Base-by-base conservation (phyloP, 2,329 filamentous ascomycete genomes). In the Fusarium sp. region DNA sequence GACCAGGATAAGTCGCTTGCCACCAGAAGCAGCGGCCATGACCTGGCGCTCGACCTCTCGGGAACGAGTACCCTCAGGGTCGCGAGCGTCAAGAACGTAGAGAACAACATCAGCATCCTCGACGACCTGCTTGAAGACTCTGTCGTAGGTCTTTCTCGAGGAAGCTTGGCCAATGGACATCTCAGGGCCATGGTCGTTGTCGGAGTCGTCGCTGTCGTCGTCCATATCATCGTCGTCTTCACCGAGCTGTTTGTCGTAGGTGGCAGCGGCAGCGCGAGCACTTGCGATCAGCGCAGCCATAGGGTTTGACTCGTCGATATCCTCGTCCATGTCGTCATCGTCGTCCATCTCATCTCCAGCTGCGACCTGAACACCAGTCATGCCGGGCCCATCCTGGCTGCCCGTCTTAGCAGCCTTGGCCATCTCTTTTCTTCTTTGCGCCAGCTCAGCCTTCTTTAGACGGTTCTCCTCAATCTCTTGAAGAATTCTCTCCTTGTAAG, bases 401-500 rank as follows among this genome's bases (percentile, higher is more conserved):
- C 86, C 86, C 3, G 88, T 89, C 79, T 83, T 87, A 44, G 85
- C 86, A 17, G 89, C 89, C 82, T 88, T 92, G 57, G 89, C 90
- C 75, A 93, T 82, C 76, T 96, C 92, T 67, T 88, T 88, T 73
- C 88, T 86, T 76, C 87, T 87, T 78, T 87, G 84, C 59, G 87
- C 86, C 76, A 97, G 93, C 75, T 97, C 94, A 68, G 89, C 89
- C 83, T 95, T 97, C 78, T 87, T 83, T 71, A 90, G 83, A 76
- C 91, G 91, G 74, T 89, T 91, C 81, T 97, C 93, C 82, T 99
- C 96, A 73, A 99, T 96, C 80, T 99, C 94, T 60, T 94, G 89
- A 33, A 99, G 87, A 28, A 99, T 87, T 84, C 92, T 94, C 79
- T 97, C 94, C 83, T 99, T 99, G 86, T 96, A 97, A 1, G 96